phyloP scores from a whole-genome alignment of 2,329 filamentous ascomycete species.

The Phyllosticta capitalensis region DNA sequence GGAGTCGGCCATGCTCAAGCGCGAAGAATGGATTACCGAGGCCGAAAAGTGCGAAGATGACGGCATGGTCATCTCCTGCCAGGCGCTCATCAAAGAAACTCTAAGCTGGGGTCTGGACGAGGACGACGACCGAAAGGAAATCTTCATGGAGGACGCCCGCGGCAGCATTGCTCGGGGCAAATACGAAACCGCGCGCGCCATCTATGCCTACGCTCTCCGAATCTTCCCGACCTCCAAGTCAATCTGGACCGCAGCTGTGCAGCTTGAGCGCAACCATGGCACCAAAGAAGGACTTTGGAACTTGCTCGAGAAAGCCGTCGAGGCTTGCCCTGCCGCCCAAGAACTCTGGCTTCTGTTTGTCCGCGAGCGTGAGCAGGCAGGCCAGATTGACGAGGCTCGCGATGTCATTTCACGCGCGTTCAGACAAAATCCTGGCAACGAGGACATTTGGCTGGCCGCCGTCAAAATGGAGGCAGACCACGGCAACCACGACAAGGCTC shows the following conservation, averaged over 20 bases:
- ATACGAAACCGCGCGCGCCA: constrained; percentile 85
- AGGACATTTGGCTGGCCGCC: constrained; percentile 94
- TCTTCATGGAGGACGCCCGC: constrained; percentile 91
- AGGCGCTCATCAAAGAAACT: constrained; percentile 83
- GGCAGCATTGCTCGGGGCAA: constrained; percentile 68
- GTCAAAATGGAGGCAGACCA: constrained; percentile 95
- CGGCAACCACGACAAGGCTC: constrained; percentile 68
- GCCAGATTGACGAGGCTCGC: constrained; percentile 78
- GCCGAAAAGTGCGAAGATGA: constrained; percentile 93
- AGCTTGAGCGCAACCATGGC: constrained; percentile 84
- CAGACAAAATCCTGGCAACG: constrained; percentile 90
- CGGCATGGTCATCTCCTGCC: constrained; percentile 75
- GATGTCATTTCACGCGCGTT: constrained; percentile 82
- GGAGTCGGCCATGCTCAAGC: constrained; percentile 91
- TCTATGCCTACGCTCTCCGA: constrained; percentile 82
- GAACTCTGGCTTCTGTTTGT: constrained; percentile 93
- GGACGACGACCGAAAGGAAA: constrained; percentile 90
- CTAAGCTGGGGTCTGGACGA: constrained; percentile 89
- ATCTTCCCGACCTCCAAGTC: constrained; percentile 83
- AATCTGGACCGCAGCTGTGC: constrained; percentile 82
- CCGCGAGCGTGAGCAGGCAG: constrained; percentile 85
- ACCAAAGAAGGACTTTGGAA: constrained; percentile 73
- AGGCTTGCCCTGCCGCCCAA: constrained; percentile 84
- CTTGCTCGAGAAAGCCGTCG: constrained; percentile 84
- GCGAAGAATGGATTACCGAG: constrained; percentile 93